phyloP scores from a whole-genome alignment of 495 filamentous ascomycete genomes.

The Neurospora tetraspora region DNA sequence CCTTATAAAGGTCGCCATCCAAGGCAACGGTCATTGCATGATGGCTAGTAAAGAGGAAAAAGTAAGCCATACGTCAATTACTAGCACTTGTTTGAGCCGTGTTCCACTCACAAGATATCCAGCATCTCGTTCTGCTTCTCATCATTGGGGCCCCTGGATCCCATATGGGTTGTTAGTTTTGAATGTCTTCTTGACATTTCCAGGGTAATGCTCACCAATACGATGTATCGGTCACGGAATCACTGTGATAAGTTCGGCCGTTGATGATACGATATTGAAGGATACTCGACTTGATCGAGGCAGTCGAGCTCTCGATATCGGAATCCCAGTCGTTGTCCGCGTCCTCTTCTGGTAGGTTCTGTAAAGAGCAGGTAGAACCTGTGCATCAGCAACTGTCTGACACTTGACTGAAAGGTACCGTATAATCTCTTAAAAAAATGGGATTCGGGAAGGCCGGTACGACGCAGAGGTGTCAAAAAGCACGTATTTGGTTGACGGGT shows the following conservation, averaged over 20 bases:
- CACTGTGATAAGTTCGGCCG: constrained; percentile 30
- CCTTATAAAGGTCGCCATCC: constrained; percentile 45
- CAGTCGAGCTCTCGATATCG: constrained; percentile 27
- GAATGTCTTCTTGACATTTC: not conserved
- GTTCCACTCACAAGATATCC: constrained; percentile 27
- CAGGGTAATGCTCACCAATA: constrained; percentile 18
- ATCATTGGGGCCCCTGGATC: constrained; percentile 23
- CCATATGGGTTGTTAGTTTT: not conserved
- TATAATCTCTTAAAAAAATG: no score
- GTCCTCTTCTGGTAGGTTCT: not conserved
- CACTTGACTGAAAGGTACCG: not conserved
- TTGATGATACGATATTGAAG: constrained; percentile 32
- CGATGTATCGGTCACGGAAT: constrained; percentile 14
- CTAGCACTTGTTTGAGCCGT: not conserved
- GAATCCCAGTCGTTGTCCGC: constrained; percentile 27
- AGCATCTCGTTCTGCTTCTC: constrained; percentile 27
- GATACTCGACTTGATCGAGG: constrained; percentile 34
- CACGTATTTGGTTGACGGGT: no score
- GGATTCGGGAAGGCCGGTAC: no score
- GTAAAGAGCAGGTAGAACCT: not conserved
- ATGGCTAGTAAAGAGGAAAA: constrained; percentile 14
- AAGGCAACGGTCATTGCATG: constrained; percentile 31
- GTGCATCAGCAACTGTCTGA: not conserved
- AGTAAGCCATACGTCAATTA: not conserved
- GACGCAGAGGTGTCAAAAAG: no score